phyloP scores from a whole-genome alignment of 176 grass and related monocot genomes.

The Paspalum vaginatum region DNA sequence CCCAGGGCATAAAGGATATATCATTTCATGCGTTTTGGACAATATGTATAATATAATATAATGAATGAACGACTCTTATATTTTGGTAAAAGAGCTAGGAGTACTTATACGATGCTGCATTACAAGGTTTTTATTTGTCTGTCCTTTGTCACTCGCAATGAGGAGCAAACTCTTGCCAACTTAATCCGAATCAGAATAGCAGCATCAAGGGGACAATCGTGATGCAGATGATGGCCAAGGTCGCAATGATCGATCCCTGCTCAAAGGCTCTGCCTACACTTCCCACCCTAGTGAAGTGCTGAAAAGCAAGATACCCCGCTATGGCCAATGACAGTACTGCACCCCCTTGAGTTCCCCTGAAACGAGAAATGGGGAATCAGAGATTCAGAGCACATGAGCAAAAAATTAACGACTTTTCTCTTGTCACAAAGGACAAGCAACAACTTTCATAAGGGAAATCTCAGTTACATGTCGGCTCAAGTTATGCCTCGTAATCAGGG shows the following conservation, averaged over 20 bases:
- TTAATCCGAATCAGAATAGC: constrained; percentile 58
- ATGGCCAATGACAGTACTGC: constrained; percentile 72
- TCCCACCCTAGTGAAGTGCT: constrained; percentile 79
- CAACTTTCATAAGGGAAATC: background rate
- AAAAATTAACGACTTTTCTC: background rate
- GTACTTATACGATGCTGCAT: background rate
- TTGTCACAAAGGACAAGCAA: background rate
- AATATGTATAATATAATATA: background rate
- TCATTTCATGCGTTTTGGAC: background rate
- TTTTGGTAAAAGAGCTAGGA: background rate
- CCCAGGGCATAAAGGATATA: background rate
- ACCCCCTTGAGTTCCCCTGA: constrained; percentile 88
- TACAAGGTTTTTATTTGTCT: constrained; percentile 36
- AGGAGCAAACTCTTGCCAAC: background rate
- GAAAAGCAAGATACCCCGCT: constrained; percentile 72
- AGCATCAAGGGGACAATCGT: constrained; percentile 48
- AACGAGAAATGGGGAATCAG: background rate
- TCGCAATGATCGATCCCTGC: constrained; percentile 71
- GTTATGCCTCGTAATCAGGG: background rate
- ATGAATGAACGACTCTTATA: background rate
- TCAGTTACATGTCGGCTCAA: background rate
- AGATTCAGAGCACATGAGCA: background rate
- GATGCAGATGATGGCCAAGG: constrained; percentile 70
- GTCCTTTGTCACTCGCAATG: background rate
- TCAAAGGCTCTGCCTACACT: constrained; percentile 71